A percentile compares a stretch with the other conserved stretches of the same genome.
phyloP scores from a whole-genome alignment of 2,329 filamentous ascomycete genomes.

The Didymosphaeria variabile region DNA sequence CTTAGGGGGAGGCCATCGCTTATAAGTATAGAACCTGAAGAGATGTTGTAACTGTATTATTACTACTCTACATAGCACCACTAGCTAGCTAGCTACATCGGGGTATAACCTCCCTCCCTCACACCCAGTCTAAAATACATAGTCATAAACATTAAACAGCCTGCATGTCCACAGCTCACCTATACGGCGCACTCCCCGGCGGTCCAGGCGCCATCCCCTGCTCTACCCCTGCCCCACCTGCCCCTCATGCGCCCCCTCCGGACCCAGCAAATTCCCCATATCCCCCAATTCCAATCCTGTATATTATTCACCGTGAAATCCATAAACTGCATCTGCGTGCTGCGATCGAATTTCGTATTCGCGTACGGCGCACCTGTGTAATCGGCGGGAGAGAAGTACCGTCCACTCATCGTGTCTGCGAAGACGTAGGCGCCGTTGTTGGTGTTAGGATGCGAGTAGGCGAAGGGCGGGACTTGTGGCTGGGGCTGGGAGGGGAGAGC shows the following conservation, averaged over 20 bases:
- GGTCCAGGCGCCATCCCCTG: slow-evolving; percentile 4
- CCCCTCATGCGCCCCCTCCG: slow-evolving; percentile 20
- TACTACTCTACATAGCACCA: too few relatives aligned
- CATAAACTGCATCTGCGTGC: slow-evolving; percentile 46
- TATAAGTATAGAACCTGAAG: too few relatives aligned
- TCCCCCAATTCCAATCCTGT: slow-evolving; percentile 49
- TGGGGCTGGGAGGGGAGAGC: too few relatives aligned
- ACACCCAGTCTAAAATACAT: too few relatives aligned
- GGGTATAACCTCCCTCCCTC: too few relatives aligned
- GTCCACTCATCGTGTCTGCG: slow-evolving; percentile 33
- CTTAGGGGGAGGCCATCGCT: too few relatives aligned
- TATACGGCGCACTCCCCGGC: neutral
- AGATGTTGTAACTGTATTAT: too few relatives aligned
- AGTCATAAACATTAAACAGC: neutral
- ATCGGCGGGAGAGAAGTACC: slow-evolving; percentile 34
- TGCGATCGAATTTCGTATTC: slow-evolving; percentile 35
- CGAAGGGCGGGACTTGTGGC: slow-evolving; percentile 23
- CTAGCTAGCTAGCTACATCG: too few relatives aligned
- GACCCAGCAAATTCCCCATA: slow-evolving; percentile 38
- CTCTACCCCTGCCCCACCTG: neutral
- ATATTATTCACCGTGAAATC: slow-evolving; percentile 49
- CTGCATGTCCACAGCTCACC: neutral
- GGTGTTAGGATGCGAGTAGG: slow-evolving; percentile 33
- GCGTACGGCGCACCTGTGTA: slow-evolving; percentile 26
- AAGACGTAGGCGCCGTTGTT: slow-evolving; percentile 44